Evolutionary conservation across 169 alveolate genomes (phyloP).

Genomic region (Cryptosporidium tyzzeri): DNA sequence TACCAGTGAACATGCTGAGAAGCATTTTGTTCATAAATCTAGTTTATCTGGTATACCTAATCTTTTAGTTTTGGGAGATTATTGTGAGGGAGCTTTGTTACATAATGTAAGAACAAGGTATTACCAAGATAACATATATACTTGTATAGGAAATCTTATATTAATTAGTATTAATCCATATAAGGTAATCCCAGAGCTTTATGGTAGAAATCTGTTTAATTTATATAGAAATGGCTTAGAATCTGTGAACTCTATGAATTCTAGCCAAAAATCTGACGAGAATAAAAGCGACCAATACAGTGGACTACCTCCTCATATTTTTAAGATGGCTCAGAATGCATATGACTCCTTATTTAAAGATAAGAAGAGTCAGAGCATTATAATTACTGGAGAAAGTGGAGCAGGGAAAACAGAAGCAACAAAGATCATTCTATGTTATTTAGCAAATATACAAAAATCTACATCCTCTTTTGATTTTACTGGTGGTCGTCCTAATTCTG

Average conservation of each 20-base stretch:
- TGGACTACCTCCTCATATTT: conserved; percentile 88
- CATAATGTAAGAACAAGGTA: conserved; percentile 86
- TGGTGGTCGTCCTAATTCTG: conserved; percentile 8
- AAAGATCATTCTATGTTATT: conserved; percentile 87
- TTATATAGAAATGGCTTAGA: conserved; percentile 48
- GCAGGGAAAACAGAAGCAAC: conserved; percentile 95
- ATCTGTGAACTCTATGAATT: not conserved
- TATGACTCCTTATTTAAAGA: conserved; percentile 85
- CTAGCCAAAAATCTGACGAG: not conserved
- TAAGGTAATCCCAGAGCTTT: conserved; percentile 53
- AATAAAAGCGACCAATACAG: not conserved
- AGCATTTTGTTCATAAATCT: conserved; percentile 47
- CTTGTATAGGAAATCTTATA: conserved; percentile 88
- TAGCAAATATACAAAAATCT: conserved; percentile 82
- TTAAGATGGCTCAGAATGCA: conserved; percentile 88
- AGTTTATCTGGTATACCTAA: conserved; percentile 84
- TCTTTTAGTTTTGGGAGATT: conserved; percentile 85
- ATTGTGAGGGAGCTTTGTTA: conserved; percentile 87
- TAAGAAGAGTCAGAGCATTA: conserved; percentile 88
- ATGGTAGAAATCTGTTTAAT: conserved; percentile 20
- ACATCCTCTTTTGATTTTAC: not conserved
- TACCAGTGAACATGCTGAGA: conserved; percentile 50
- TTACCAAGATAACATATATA: conserved; percentile 82
- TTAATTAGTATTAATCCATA: conserved; percentile 91
- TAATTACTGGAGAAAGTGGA: conserved; percentile 94